Evolutionary conservation across 2,329 filamentous ascomycete species (phyloP).

Genomic region (Verruconis gallopava): DNA sequence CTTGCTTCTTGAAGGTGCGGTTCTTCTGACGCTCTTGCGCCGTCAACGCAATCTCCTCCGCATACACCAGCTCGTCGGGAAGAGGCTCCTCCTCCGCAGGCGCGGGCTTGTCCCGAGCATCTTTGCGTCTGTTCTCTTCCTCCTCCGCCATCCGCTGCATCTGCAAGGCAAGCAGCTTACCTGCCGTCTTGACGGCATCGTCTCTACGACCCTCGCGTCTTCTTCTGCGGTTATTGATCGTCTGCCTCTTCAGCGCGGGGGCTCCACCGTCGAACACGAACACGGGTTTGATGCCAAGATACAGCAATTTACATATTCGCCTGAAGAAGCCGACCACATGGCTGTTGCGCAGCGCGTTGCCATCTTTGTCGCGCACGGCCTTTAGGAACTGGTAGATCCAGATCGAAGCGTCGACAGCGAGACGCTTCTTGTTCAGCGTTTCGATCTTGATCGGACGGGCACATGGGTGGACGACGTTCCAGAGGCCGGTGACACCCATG

Average conservation of each 20-base stretch:
- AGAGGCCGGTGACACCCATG: conserved; percentile 98
- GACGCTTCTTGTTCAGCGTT: conserved; percentile 87
- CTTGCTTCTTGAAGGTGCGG: conserved; percentile 73
- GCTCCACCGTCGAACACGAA: conserved; percentile 98
- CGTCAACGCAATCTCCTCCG: conserved; percentile 76
- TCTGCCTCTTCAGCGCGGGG: conserved; percentile 79
- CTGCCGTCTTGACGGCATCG: conserved; percentile 83
- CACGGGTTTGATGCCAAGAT: conserved; percentile 89
- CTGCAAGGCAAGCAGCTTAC: conserved; percentile 82
- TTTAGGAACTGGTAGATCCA: conserved; percentile 99
- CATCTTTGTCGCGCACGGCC: conserved; percentile 95
- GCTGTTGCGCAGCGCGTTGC: conserved; percentile 88
- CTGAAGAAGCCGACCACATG: conserved; percentile 97
- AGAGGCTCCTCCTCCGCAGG: conserved; percentile 51
- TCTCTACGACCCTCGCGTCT: conserved; percentile 79
- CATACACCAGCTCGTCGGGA: conserved; percentile 70
- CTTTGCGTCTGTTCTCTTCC: conserved; percentile 55
- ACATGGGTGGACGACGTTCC: conserved; percentile 90
- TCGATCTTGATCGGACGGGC: conserved; percentile 93
- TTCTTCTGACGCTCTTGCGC: conserved; percentile 59
- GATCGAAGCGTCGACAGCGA: conserved; percentile 95
- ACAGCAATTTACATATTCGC: conserved; percentile 92
- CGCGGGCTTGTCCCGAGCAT: conserved; percentile 26
- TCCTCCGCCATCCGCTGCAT: conserved; percentile 86
- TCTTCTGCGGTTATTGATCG: conserved; percentile 64